Percentiles rank a stretch among this genome's conserved stretches.
These are phyloP conservation scores for Aspergillus alliaceus DNA, from an alignment of 2,329 filamentous ascomycete species.

Conservation along the genomic window DNA sequence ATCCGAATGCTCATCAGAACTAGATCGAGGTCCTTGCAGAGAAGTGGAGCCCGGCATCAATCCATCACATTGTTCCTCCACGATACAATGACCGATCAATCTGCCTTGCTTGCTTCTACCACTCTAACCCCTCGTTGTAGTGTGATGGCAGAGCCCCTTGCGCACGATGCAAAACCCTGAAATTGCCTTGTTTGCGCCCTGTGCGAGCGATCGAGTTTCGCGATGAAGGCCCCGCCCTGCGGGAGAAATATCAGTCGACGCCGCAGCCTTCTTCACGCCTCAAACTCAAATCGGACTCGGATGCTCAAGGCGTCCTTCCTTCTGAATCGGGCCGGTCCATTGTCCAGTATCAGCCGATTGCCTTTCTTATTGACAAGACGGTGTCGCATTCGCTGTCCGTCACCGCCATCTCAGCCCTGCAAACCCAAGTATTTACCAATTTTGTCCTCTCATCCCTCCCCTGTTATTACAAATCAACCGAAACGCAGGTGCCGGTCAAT, in stretches of 20 bases:
- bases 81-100: not conserved
- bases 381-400: conserved; percentile 29
- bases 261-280: conserved; percentile 6
- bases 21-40: not conserved
- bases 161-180: conserved; percentile 30
- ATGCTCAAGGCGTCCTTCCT: not conserved
- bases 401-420: conserved; percentile 24
- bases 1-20: not conserved
- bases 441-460: conserved; percentile 27
- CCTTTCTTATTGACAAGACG: conserved; percentile 22
- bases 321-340: not conserved
- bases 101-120: not conserved
- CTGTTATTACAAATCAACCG: conserved; percentile 30
- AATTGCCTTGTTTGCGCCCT: conserved; percentile 27
- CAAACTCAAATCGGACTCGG: too few relatives aligned
- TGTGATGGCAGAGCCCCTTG: conserved; percentile 32
- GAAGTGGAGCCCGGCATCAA: not conserved
- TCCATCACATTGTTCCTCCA: not conserved
- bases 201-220: conserved; percentile 28
- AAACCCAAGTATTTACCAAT: conserved; percentile 28
- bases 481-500: conserved; percentile 26
- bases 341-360: conserved; percentile 4
- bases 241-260: conserved; percentile 21
- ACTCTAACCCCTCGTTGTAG: conserved; percentile 13
- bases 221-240: conserved; percentile 31